Percentiles rank a stretch among this genome's conserved stretches.
Evolutionary conservation across 2,329 filamentous ascomycete species (phyloP).

Genomic region (Acephala macrosclerotiorum): DNA sequence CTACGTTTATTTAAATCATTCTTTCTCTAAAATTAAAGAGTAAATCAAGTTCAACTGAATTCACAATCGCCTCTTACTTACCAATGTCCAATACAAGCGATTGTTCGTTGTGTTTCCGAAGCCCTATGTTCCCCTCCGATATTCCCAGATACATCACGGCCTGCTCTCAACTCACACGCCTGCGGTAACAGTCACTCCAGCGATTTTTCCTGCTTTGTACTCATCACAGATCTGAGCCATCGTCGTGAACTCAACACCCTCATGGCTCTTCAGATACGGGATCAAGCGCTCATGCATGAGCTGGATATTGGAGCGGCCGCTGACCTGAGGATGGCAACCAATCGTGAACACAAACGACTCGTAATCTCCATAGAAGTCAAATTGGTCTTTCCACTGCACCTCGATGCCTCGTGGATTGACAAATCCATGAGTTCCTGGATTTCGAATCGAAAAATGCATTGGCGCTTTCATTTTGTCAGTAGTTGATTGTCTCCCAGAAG

Average conservation of each 20-base stretch:
- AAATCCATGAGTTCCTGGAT: slow-evolving; percentile 5
- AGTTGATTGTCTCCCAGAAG: not conserved
- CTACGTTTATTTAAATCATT: no score
- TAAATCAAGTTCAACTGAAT: no score
- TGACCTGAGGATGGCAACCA: slow-evolving; percentile 5
- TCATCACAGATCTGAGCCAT: slow-evolving; percentile 7
- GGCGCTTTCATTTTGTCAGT: not conserved
- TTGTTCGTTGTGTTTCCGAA: not conserved
- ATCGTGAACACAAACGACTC: slow-evolving; percentile 3
- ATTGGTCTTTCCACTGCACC: slow-evolving; percentile 6
- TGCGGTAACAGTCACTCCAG: not conserved
- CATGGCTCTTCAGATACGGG: slow-evolving; percentile 4
- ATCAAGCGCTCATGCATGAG: slow-evolving; percentile 11
- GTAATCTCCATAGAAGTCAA: slow-evolving; percentile 6
- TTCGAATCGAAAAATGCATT: not conserved
- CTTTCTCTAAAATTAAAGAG: no score
- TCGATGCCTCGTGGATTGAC: slow-evolving; percentile 1
- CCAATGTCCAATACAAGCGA: no score
- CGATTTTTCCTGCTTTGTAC: slow-evolving; percentile 4
- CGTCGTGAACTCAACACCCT: slow-evolving; percentile 1
- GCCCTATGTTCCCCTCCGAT: not conserved
- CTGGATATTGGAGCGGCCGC: slow-evolving; percentile 2
- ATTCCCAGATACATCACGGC: not conserved
- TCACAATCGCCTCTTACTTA: no score
- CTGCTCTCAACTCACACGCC: not conserved